Base-by-base conservation (phyloP, 2,329 filamentous ascomycete genomes). In the Sordariomycetes sp. region DNA sequence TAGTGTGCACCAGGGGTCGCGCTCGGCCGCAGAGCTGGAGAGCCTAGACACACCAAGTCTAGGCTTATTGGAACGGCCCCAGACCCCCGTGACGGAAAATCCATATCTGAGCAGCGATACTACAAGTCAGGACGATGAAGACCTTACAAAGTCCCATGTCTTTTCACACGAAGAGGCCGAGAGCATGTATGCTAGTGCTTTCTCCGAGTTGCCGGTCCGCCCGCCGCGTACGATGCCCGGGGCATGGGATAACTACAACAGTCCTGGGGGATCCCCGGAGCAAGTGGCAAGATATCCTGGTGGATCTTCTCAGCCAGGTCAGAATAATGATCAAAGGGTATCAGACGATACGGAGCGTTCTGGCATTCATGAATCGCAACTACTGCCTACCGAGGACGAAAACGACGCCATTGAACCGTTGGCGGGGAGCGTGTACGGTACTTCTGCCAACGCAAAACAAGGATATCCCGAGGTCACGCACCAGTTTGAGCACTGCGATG, bases 141-240 rank as follows among this genome's bases (percentile, higher is more conserved):
- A 85, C 59, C 71, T 87, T 22, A 69, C 78, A 2, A 73, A 80
- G 60, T 92, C 89, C 5, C 84, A 81, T 48, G 65, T 90, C 1
- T 92, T 87, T 64, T 89, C 81, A 39, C 87, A 90, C 59, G 86
- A 90, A 60, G 87, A 92, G 61, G 88, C 87, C 0, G 84, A 89
- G 65, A 94, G 89, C 67, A 88, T 95, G 84, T 95, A 94, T 64
- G 85, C 90, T 84, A 92, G 83, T 61, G 83, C 83, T 1, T 79
- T 86, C 55, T 85, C 82, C 7, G 50, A 32, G 35, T 42, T 53
- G 56, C 54, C 7, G 48, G 52, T 34, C 34, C 59, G 28, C 61
- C 62, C 4, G 22, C 52, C 55, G 32, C 45, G 55, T 10, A 39
- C 55, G n/a, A 81, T 82, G 74, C 79, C 79, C 1, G 79, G 79